Base-by-base conservation (phyloP, 331 rosid species). In the Cydonia oblonga region DNA sequence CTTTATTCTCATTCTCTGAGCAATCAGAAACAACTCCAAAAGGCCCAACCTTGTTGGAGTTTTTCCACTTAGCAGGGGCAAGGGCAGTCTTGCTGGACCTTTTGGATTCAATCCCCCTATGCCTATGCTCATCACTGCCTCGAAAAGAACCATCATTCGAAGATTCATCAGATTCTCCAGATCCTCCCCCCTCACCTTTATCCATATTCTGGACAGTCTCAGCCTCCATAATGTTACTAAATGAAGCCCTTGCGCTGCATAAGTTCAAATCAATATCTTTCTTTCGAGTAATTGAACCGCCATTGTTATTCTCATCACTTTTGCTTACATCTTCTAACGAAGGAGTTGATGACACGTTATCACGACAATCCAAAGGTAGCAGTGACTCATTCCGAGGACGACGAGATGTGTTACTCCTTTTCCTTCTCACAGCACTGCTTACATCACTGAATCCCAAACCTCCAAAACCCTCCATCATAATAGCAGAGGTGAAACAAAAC, bases 91-190 rank as follows among this genome's bases (percentile, higher is more conserved):
- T 75, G 67, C 75, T 65, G 63, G 64, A 53, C 69, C 71, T 74
- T 74, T 59, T 69, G 20, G 69, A 70, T 54, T 69, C 78, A 66
- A 59, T 64, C 29, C 71, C 75, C 46, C 59, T 42, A 66, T 82
- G 69, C 49, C 35, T 58, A 35, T 75, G 83, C 62, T 78, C 78
- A 1, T 60, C 75, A 71, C 86, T 82, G 77, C 80, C 81, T 44
- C 70, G 76, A 44, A 71, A 78, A 57, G 81, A 75, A 63, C 71
- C 72, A 71, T 67, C 69, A 67, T 70, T 70, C 4, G 86, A 82
- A 75, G 78, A 78, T 75, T 82, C 86, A 73, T 82, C 86, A 19
- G 86, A 82, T 66, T 78, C 86, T 53, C 61, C 76, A 2, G 69
- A 75, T 19, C 76, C 80, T 30, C 78, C 86, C 66, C 77, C 81